Evolutionary conservation across 371 early-diverging fungal species (phyloP).

Genomic region (Mortierella sp.): DNA sequence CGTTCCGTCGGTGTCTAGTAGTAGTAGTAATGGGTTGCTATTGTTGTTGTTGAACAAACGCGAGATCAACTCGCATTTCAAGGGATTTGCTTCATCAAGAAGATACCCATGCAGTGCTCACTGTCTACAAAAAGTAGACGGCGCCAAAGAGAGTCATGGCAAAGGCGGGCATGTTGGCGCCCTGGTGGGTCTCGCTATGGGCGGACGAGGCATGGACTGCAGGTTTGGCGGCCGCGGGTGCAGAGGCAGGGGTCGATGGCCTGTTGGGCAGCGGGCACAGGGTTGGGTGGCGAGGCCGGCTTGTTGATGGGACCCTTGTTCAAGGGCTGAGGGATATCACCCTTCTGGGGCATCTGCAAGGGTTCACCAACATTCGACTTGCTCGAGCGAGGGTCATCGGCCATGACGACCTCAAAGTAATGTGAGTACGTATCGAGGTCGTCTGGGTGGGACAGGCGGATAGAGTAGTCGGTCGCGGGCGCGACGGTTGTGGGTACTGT

Average conservation of each 20-base stretch:
- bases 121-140: constrained; percentile 42
- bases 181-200: constrained; percentile 15
- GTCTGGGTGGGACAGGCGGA: constrained; percentile 32
- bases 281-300: constrained; percentile 44
- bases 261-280: constrained; percentile 22
- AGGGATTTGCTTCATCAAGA: not conserved
- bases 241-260: not conserved
- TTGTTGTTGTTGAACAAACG: constrained; percentile 5
- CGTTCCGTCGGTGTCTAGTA: not conserved
- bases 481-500: constrained; percentile 24
- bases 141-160: constrained; percentile 55
- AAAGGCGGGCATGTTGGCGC: constrained; percentile 45
- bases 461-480: constrained; percentile 43
- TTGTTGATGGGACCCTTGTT: constrained; percentile 26
- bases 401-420: constrained; percentile 48
- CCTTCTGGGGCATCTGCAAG: constrained; percentile 37
- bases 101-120: not conserved
- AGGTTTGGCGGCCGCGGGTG: constrained; percentile 33
- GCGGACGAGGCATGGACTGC: constrained; percentile 16
- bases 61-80: not conserved
- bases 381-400: constrained; percentile 37
- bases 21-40: not conserved
- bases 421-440: constrained; percentile 50
- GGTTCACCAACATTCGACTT: constrained; percentile 53
- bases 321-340: constrained; percentile 16